Base-by-base conservation (phyloP, 2,329 filamentous ascomycete species). In the Ophiosphaerella herpotricha region DNA sequence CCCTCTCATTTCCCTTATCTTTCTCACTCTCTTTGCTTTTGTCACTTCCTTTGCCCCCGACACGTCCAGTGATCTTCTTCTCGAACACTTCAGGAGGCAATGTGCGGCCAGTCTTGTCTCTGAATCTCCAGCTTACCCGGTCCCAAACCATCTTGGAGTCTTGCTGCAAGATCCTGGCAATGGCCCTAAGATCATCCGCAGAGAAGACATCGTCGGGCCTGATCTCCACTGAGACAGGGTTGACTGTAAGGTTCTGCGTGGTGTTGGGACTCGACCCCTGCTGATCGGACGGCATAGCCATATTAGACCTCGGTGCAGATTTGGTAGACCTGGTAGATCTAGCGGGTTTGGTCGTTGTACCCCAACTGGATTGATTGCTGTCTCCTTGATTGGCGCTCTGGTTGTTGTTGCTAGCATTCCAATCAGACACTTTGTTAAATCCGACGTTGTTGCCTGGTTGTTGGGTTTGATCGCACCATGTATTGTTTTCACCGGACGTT, bases 141-240 rank as follows among this genome's bases (percentile, higher is more conserved):
- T 76, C 53, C 80, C 80, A 83, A 36, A 75, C 74, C 55, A 74
- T 62, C 31, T 68, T 62, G 45, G 74, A 64, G 56, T 80, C 79
- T 39, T 72, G 67, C 44, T 71, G 67, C 34, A 80, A 65, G 21
- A 82, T 70, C 21, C 71, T 64, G 32, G 75, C 75, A 14, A 83
- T 66, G 7, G 76, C 63, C 14, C 71, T 65, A 16, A 79, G 53
- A 39, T 79, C 64, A 26, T 62, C 52, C 4, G 58, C 55, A 0
- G 63, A 64, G 46, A 72, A 72, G 2, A 39, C 63, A 0, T 54
- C 51, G 39, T 71, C 68, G 1, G 68, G 66, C 21, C 51, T 60
- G 39, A 70, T 38, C 38, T 69, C 61, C 45, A 62, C 41, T 11
- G 49, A 49, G 12, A 46, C 31, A 18, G 50, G 54, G n/a, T 43